These are phyloP conservation scores for Inga oerstediana DNA, from an alignment of 306 rosid genomes.

Conservation along the genomic window DNA sequence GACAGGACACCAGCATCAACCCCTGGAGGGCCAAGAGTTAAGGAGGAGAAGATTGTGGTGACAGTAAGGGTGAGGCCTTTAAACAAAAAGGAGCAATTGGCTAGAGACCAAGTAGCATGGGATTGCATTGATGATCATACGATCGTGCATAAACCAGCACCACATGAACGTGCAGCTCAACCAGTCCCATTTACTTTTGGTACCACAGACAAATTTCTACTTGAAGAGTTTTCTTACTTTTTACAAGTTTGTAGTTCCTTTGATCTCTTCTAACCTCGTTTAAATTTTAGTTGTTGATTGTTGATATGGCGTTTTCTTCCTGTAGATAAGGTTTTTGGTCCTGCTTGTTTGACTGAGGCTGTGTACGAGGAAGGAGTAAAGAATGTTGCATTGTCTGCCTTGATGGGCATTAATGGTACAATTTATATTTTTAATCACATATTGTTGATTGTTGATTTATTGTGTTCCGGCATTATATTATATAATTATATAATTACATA, in stretches of 20 bases:
- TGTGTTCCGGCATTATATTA: not conserved
- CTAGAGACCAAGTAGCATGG: constrained; percentile 97
- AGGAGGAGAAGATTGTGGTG: constrained; percentile 96
- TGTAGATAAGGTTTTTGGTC: constrained; percentile 93
- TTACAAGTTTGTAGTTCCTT: not conserved
- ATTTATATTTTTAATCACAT: constrained; percentile 14
- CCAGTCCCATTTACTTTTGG: constrained; percentile 82
- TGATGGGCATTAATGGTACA: constrained; percentile 95
- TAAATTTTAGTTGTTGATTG: not conserved
- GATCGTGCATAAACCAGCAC: constrained; percentile 65
- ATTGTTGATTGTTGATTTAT: not conserved
- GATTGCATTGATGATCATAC: constrained; percentile 81
- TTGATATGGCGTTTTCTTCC: constrained; percentile 25
- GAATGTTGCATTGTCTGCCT: constrained; percentile 86
- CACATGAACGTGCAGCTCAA: constrained; percentile 72
- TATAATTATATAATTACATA: not conserved
- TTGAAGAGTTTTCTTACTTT: not conserved
- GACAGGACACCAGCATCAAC: constrained; percentile 88
- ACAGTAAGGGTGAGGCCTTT: constrained; percentile 93
- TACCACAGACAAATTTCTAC: constrained; percentile 35
- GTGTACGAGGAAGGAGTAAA: constrained; percentile 98
- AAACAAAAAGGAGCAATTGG: constrained; percentile 82
- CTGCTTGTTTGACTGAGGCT: constrained; percentile 63
- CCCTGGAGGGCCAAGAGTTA: constrained; percentile 74
- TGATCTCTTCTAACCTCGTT: not conserved